phyloP scores from a whole-genome alignment of 75 land plant species.

The Sequoia sempervirens region DNA sequence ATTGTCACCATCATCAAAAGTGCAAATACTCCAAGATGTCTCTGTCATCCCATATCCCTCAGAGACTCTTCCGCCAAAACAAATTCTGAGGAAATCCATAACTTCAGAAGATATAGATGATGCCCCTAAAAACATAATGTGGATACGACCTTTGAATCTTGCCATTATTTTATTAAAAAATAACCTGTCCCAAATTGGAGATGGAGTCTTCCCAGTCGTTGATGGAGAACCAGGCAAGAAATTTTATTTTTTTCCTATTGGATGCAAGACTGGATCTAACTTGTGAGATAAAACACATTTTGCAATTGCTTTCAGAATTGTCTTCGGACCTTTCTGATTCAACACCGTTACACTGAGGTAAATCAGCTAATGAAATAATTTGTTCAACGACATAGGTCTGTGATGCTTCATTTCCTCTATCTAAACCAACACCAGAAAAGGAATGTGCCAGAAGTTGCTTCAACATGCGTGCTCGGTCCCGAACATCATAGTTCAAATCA shows the following conservation, averaged over 20 bases:
- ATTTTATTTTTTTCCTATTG: conserved; percentile 27
- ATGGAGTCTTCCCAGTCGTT: no score
- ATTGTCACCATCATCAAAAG: no score
- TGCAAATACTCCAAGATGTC: no score
- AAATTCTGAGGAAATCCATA: no score
- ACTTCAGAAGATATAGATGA: no score
- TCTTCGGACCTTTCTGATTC: background rate
- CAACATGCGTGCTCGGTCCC: conserved; percentile 88
- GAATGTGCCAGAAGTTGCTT: conserved; percentile 31
- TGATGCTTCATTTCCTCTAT: conserved; percentile 12
- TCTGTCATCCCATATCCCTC: no score
- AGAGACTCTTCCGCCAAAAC: no score
- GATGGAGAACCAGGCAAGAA: conserved; percentile 95
- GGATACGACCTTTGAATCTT: no score
- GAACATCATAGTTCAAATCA: conserved; percentile 84
- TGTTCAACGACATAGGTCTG: background rate
- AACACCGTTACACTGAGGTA: background rate
- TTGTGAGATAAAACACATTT: conserved; percentile 40
- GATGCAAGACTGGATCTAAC: conserved; percentile 13
- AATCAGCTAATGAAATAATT: background rate
- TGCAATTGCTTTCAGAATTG: conserved; percentile 21
- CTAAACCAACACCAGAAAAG: conserved; percentile 5
- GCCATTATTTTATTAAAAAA: no score
- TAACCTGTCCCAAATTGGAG: no score
- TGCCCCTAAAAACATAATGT: no score